Evolutionary conservation across 331 rosid genomes (phyloP), one percentile per base, ranked within the genome.

Genomic region (Saraca asoca): DNA sequence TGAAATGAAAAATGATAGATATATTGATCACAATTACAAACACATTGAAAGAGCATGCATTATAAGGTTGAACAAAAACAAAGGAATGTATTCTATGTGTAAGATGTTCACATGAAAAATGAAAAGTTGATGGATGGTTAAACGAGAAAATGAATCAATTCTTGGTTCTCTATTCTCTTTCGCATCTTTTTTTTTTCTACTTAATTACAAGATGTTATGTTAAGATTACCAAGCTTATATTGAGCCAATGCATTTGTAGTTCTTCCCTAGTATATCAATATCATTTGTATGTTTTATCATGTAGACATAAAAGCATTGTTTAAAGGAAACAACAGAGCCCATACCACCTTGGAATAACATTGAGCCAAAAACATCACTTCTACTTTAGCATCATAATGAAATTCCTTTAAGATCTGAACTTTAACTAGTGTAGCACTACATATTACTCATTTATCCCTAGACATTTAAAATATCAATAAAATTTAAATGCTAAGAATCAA

Each of bases 361-460:
- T 81, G 88, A 42, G 97, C 95, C 82, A 94, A 79, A 64, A 89
- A 83, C 81, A 97, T 88, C 80, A 90, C 99, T 68, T 94, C 95
- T 9, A 90, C 90, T 81, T 94, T 97, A n/a, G 95, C 95, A 35
- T 80, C 57, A 71, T 66, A 15, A 41, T 90, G 97, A 68, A 90
- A 94, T 75, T 73, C 95, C 83, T 90, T 94, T 71, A 94, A 81
- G 43, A 75, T 85, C 99, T 94, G 81, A 75, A 67, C 16, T 71
- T 60, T 59, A 61, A 50, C 49, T 51, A 53, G 42, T 43, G 49
- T 43, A 61, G 53, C 44, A 34, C 13, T 56, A 12, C 15, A 69
- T 24, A 66, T 35, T 24, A 65, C 49, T 43, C 61, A 64, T 29
- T 31, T 33, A 34, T 44, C 6, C 59, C n/a, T 56, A 37, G 51